These are phyloP conservation scores for Calocybe indica DNA, from an alignment of 768 basidiomycete species.

Conservation along the genomic window DNA sequence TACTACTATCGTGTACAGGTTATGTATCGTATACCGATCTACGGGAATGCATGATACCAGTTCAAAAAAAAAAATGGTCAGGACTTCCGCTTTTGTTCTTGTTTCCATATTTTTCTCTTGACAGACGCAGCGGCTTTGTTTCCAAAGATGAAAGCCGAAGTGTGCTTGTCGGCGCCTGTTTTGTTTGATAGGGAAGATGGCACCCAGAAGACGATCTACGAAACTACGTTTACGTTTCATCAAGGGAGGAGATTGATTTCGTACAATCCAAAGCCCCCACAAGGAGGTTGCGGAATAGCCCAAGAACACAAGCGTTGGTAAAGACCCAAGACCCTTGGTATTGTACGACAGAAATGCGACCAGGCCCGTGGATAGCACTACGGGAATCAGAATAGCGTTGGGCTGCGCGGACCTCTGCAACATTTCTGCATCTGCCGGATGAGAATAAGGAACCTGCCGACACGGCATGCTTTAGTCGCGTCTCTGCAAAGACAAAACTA, in stretches of 20 bases:
- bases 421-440: constrained; percentile 22
- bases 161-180: constrained; percentile 79
- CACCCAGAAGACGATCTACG: constrained; percentile 56
- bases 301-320: constrained; percentile 46
- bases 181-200: constrained; percentile 54
- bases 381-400: constrained; percentile 62
- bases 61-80: background rate
- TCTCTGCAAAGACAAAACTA: background rate
- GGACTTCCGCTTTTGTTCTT: constrained; percentile 23
- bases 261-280: constrained; percentile 70
- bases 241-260: constrained; percentile 16
- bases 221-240: background rate
- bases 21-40: constrained; percentile 1
- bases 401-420: constrained; percentile 13
- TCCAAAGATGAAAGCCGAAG: constrained; percentile 73
- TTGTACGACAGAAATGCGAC: constrained; percentile 67
- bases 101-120: constrained; percentile 55
- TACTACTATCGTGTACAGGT: background rate
- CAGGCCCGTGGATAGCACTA: constrained; percentile 46
- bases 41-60: background rate
- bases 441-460: constrained; percentile 40
- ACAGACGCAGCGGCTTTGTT: constrained; percentile 63
- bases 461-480: background rate
- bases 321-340: constrained; percentile 46
- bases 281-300: constrained; percentile 47